These are phyloP conservation scores for Penicillium sp. DNA, from an alignment of 2,329 filamentous ascomycete genomes.

Conservation along the genomic window DNA sequence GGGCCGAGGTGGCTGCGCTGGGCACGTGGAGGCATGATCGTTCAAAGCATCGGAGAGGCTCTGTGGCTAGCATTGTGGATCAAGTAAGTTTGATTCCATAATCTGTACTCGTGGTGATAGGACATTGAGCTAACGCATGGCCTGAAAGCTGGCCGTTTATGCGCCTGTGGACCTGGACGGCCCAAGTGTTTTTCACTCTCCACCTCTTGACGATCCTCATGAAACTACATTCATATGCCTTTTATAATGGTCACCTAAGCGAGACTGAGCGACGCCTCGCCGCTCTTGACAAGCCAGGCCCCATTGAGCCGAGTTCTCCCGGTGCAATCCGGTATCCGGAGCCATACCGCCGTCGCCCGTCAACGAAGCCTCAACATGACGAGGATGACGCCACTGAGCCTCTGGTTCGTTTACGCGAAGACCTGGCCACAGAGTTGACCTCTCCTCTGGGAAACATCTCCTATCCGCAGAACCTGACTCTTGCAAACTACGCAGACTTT, in stretches of 20 bases:
- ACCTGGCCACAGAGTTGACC: slow-evolving; percentile 86
- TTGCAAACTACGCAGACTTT: slow-evolving; percentile 82
- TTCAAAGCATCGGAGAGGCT: slow-evolving; percentile 82
- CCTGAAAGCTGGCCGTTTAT: slow-evolving; percentile 71
- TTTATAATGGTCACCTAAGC: slow-evolving; percentile 94
- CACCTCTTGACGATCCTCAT: slow-evolving; percentile 91
- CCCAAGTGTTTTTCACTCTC: slow-evolving; percentile 90
- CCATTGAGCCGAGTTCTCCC: slow-evolving; percentile 57
- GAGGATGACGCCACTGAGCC: slow-evolving; percentile 51
- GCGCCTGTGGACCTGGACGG: slow-evolving; percentile 92
- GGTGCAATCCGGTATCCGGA: slow-evolving; percentile 78
- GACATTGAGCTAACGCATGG: slow-evolving; percentile 25
- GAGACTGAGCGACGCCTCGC: slow-evolving; percentile 81
- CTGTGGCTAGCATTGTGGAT: slow-evolving; percentile 84
- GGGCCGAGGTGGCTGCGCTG: slow-evolving; percentile 66
- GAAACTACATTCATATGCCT: slow-evolving; percentile 99
- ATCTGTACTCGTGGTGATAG: not conserved
- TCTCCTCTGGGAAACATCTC: slow-evolving; percentile 87
- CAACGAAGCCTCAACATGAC: slow-evolving; percentile 28
- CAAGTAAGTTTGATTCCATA: slow-evolving; percentile 49
- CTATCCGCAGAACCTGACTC: slow-evolving; percentile 85
- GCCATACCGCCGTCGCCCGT: slow-evolving; percentile 43
- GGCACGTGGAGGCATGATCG: slow-evolving; percentile 73
- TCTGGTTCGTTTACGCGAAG: slow-evolving; percentile 74
- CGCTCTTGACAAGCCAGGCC: slow-evolving; percentile 77